A percentile compares a stretch with the other conserved stretches of the same genome.
phyloP scores from a whole-genome alignment of 1,284 basidiomycete genomes.

The Ceratobasidium sp. region DNA sequence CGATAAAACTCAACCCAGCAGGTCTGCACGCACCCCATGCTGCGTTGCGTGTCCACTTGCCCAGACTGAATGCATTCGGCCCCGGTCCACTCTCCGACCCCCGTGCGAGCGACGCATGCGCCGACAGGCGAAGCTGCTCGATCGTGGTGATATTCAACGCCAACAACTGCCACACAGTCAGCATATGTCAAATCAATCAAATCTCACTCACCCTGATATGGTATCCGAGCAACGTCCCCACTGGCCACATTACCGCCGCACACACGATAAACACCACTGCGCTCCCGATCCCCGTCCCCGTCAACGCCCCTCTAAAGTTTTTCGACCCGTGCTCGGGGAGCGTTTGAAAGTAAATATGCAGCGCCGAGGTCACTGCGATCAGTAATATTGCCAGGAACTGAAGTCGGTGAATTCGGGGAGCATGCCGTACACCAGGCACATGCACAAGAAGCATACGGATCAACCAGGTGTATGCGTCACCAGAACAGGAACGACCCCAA shows the following conservation, averaged over 20 bases:
- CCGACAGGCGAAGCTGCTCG: constrained; percentile 86
- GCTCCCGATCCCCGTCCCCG: constrained; percentile 66
- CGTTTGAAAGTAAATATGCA: constrained; percentile 78
- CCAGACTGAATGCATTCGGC: constrained; percentile 81
- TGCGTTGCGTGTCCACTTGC: constrained; percentile 71
- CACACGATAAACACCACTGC: constrained; percentile 77
- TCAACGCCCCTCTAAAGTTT: constrained; percentile 65
- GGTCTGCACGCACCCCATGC: constrained; percentile 74
- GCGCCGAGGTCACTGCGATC: constrained; percentile 78
- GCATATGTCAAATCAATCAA: constrained; percentile 8
- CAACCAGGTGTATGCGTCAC: neutral
- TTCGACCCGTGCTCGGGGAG: constrained; percentile 44
- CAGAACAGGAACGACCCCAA: neutral
- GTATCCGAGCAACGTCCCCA: constrained; percentile 78
- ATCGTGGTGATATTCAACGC: constrained; percentile 89
- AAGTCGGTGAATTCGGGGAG: neutral
- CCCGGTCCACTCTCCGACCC: constrained; percentile 52
- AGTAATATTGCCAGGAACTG: constrained; percentile 74
- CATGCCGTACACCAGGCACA: constrained; percentile 31
- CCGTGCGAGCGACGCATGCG: constrained; percentile 69
- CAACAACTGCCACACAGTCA: constrained; percentile 61
- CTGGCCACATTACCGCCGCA: constrained; percentile 77
- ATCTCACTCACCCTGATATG: constrained; percentile 74
- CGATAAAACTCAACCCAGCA: constrained; percentile 71
- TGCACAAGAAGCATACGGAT: constrained; percentile 2